Evolutionary conservation across 106 monocot genomes (phyloP), one percentile per base, ranked within the genome.

Genomic region (Chionographis japonica): DNA sequence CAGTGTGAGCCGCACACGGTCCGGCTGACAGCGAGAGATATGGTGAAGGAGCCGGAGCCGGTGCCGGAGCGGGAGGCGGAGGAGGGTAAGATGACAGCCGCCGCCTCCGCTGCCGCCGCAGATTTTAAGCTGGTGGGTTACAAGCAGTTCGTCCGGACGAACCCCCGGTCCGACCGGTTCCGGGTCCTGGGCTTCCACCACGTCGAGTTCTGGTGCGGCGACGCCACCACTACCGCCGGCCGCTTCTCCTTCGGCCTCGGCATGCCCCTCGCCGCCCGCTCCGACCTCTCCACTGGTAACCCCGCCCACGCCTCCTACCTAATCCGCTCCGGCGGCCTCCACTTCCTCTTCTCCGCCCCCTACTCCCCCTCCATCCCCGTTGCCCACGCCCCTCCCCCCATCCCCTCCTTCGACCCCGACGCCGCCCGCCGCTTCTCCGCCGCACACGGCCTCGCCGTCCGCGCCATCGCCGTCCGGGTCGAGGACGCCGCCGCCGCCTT

Each of bases 241-340:
- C 91, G 92, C 58, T 95, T 95, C 86, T 84, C 95, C 72, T 86
- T 86, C 75, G 81, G 71, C 16, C 89, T 95, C 68, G 95, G 95
- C 77, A 77, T 86, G 75, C 86, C 82, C 9, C 63, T 86, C 65
- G 50, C 65, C 20, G 65, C 92, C 67, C 46, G 50, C 43, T 95
- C 95, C 67, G 86, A 86, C 65, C 77, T 95, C 68, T 89, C 95
- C 72, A 92, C 95, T 50, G 86, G 82, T 2, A 95, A 95, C 73
- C 71, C 69, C 56, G 2, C 68, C 70, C 91, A 92, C 71, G 82
- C 81, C 54, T 95, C 95, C 66, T 77, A 82, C 66, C 84, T 95
- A 58, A 79, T 95, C 75, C 75, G 74, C 56, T 84, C 83, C 58
- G 27, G 39, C 52, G 58, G 75, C 60, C 84, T 91, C 77, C 79